Conservation (phyloP, 345 rosid species). For the Citrus cavaleriei region DNA sequence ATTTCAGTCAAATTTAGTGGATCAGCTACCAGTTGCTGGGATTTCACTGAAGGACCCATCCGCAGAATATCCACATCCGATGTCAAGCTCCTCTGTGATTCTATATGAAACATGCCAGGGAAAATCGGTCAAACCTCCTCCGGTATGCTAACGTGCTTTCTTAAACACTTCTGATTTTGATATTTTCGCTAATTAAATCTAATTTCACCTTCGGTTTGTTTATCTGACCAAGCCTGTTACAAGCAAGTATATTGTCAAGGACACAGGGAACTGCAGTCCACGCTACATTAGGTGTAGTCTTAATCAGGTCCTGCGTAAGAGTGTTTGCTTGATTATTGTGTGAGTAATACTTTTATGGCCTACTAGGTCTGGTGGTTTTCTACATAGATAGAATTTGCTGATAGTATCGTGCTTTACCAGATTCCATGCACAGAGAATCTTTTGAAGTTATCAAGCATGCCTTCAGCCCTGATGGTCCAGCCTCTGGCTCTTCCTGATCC, state of each 20-base stretch:
- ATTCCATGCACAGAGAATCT: constrained; percentile 21
- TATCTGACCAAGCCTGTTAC: constrained; percentile 8
- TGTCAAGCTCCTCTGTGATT: constrained; percentile 6
- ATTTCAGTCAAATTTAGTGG: background rate
- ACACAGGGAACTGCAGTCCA: constrained; percentile 26
- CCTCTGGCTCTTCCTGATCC: constrained; percentile 21
- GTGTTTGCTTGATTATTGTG: background rate
- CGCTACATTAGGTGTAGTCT: constrained; percentile 22
- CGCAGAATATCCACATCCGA: background rate
- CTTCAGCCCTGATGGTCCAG: constrained; percentile 12
- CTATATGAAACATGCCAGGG: constrained; percentile 13
- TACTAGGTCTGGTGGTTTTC: background rate
- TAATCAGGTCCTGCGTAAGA: constrained; percentile 14
- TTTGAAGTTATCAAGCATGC: constrained; percentile 16
- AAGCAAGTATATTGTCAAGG: constrained; percentile 10
- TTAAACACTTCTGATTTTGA: background rate
- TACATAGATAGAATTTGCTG: background rate
- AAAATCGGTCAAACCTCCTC: constrained; percentile 12
- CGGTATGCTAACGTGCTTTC: background rate
- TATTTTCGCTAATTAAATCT: background rate
- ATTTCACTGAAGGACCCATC: background rate
- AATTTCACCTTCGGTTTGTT: background rate
- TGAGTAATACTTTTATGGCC: background rate
- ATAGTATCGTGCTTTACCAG: background rate
- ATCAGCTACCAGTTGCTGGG: background rate